Evolutionary conservation across 306 rosid species (phyloP), one percentile per base, ranked within the genome.

Genomic region (Cucurbita moschata): DNA sequence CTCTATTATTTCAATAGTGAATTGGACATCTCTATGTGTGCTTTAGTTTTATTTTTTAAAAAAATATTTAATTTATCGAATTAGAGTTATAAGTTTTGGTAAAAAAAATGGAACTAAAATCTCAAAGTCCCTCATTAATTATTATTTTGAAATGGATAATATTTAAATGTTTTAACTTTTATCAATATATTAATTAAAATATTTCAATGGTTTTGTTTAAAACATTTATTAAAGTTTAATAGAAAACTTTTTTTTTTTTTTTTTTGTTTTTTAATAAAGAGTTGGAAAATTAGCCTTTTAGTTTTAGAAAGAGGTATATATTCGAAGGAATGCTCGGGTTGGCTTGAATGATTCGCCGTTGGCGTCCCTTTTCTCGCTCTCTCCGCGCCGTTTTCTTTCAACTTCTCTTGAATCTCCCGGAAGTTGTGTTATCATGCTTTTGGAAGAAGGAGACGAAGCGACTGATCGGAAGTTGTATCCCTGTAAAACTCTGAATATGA

Each of bases 401-500:
- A 6, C 8, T 37, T 62, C 69, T 18, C 21, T 30, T 30, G 35
- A 30, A 30, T 30, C 35, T 30, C 35, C 35, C 35, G 35, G 69
- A 62, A 37, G 26, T 26, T 62, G 49, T 62, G 47, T 62, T 38
- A 62, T 62, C 69, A 62, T 62, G 10, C 12, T 39, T 2, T 62
- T 21, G 7, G 26, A 70, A 11, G 73, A 21, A 69, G 73, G 40
- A 26, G 58, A 70, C 19, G 56, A 50, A 50, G 60, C 40, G 23
- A 39, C 7, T 50, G 74, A 70, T 70, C 14, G 74, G 14, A 50
- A 49, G 7, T 54, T 66, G 37, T 46, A 66, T 66, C 39, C 38
- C 7, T 66, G 38, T 5, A 14, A 19, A 18, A 4, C 18, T 11
- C 11, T 76, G 65, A 58, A 51, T 55, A 83, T 85, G 89, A 75